Evolutionary conservation across 768 basidiomycete genomes (phyloP).

Genomic region (Boletus edulis): DNA sequence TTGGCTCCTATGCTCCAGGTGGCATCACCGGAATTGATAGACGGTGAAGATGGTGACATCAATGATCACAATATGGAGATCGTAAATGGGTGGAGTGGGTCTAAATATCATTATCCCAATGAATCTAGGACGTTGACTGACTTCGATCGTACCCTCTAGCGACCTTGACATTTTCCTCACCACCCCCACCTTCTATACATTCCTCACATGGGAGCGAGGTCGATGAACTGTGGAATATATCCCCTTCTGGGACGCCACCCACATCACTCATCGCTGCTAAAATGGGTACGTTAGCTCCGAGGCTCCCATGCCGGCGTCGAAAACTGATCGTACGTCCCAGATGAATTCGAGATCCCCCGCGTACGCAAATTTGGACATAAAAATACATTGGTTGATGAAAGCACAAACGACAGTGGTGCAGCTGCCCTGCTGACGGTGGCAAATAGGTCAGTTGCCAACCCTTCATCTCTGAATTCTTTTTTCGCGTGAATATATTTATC

Average conservation of each 20-base stretch:
- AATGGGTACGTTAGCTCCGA: slow-evolving; percentile 41
- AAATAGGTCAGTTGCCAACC: slow-evolving; percentile 22
- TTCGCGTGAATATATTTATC: slow-evolving; percentile 18
- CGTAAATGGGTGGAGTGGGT: slow-evolving; percentile 66
- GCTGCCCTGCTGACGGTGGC: slow-evolving; percentile 11
- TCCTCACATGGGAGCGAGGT: slow-evolving; percentile 44
- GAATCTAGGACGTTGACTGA: slow-evolving; percentile 2
- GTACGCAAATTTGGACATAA: slow-evolving; percentile 42
- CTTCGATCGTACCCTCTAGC: slow-evolving; percentile 12
- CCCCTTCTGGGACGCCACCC: slow-evolving; percentile 44
- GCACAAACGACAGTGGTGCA: background rate
- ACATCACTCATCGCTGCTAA: slow-evolving; percentile 42
- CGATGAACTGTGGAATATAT: slow-evolving; percentile 51
- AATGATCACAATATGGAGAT: slow-evolving; percentile 52
- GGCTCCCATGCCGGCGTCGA: background rate
- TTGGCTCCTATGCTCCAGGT: slow-evolving; percentile 25
- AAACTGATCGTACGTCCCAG: slow-evolving; percentile 29
- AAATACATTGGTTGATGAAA: slow-evolving; percentile 10
- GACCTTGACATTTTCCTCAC: slow-evolving; percentile 41
- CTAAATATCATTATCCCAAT: slow-evolving; percentile 1
- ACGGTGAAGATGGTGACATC: slow-evolving; percentile 44
- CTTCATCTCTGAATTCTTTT: slow-evolving; percentile 16
- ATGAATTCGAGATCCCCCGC: slow-evolving; percentile 54
- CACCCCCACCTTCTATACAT: slow-evolving; percentile 33
- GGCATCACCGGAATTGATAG: slow-evolving; percentile 26